Evolutionary conservation across 2,329 filamentous ascomycete species (phyloP).

Genomic region (Trichoderma citrinoviride): DNA sequence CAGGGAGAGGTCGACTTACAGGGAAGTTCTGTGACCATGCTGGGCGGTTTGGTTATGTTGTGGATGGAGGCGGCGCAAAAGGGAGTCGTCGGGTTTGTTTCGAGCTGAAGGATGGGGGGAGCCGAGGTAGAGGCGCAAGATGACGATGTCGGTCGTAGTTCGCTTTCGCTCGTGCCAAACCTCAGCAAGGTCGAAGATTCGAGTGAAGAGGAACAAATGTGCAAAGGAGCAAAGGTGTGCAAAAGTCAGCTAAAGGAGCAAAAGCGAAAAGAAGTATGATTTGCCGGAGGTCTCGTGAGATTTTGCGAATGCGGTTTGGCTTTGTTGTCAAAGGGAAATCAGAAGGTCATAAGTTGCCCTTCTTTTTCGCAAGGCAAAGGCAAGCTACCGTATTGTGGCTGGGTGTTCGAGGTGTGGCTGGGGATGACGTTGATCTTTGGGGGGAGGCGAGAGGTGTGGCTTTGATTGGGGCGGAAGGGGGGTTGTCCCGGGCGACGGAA

Average conservation of each 20-base stretch:
- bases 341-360: no score
- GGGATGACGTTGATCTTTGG: conserved; percentile 15
- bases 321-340: no score
- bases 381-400: conserved; percentile 6
- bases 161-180: no score
- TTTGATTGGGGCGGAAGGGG: neutral
- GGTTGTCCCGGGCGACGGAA: conserved; percentile 20
- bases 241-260: neutral
- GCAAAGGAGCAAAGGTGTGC: neutral
- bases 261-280: neutral
- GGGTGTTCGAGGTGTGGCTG: neutral
- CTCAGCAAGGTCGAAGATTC: neutral
- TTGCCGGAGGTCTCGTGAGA: conserved; percentile 20
- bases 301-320: conserved; percentile 5
- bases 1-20: conserved; percentile 40
- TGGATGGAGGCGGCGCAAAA: conserved; percentile 12
- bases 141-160: neutral
- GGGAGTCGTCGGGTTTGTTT: neutral
- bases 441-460: conserved; percentile 17
- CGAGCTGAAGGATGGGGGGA: neutral
- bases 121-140: neutral
- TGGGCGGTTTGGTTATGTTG: conserved; percentile 25
- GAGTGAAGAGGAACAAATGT: neutral
- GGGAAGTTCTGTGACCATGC: conserved; percentile 49
- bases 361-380: neutral